phyloP scores from a whole-genome alignment of 164 flowering plant species.

The Stephania japonica region DNA sequence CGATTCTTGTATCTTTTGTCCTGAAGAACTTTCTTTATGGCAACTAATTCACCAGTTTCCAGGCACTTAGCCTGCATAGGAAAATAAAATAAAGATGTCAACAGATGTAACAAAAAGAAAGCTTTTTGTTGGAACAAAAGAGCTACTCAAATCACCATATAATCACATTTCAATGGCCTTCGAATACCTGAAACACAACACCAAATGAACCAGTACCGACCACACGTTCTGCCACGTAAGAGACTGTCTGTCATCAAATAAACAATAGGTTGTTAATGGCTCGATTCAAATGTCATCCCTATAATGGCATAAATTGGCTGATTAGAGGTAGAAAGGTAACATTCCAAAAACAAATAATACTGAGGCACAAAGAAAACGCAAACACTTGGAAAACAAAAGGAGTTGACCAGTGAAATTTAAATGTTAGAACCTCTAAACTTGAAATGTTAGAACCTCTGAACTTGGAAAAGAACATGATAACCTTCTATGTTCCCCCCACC shows the following conservation, averaged over 20 bases:
- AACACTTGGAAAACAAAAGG: too few relatives aligned
- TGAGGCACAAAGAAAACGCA: not conserved
- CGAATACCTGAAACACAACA: conserved; percentile 91
- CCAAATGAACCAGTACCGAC: conserved; percentile 99
- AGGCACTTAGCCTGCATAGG: conserved; percentile 76
- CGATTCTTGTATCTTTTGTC: conserved; percentile 98
- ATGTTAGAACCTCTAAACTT: not conserved
- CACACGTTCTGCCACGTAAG: conserved; percentile 96
- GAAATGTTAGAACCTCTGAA: not conserved
- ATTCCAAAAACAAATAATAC: not conserved
- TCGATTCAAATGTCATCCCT: not conserved
- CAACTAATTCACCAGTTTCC: conserved; percentile 86
- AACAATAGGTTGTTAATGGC: conserved; percentile 1
- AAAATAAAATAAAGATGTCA: not conserved
- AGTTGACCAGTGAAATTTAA: not conserved
- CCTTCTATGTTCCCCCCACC: not conserved
- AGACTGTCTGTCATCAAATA: conserved; percentile 53
- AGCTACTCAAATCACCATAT: not conserved
- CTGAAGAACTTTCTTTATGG: conserved; percentile 96
- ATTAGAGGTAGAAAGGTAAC: not conserved
- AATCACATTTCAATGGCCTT: not conserved
- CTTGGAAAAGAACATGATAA: not conserved
- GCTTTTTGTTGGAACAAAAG: not conserved
- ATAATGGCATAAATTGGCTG: not conserved
- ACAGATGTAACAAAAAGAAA: not conserved